Evolutionary conservation across 2,329 filamentous ascomycete genomes (phyloP), one percentile per base, ranked within the genome.

Genomic region (Hypoxylon sp.): DNA sequence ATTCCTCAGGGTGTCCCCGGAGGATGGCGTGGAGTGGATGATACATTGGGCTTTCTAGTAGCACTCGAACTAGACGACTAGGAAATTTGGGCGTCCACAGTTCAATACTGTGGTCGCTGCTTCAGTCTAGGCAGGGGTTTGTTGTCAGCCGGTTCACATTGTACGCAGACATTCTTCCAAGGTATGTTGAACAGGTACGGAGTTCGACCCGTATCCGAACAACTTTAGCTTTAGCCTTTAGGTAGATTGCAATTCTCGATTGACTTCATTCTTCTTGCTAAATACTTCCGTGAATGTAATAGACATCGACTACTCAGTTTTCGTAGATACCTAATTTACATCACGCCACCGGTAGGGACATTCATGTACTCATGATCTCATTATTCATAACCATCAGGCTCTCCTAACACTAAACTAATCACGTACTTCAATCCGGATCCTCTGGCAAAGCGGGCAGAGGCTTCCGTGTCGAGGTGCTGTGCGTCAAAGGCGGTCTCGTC

Each of bases 381-480:
- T 71, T 46, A 64, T 46, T 68, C 61, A 22, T 70, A 56, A n/a
- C 38, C 32, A 49, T 59, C 11, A 61, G 42, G 28, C 33, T 22
- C 4, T 30, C 22, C 38, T n/a, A n/a, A n/a, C n/a, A n/a, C 28
- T 62, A 61, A 22, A 40, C 32, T 11, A 40, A 54, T 28, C 24
- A 61, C 20, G 22, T 57, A 42, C 3, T 26, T 71, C 46, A 73
- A 67, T 71, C 73, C 6, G 76, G 71, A 56, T 75, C 74, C 65
- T 78, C 76, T 3, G 78, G 77, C 18, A 78, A 55, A 44, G 77
- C 76, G 6, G 78, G 77, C 5, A 79, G 61, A 30, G 77, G 76
- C 46, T 79, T 78, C 48, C 73, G 62, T 14, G 61, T 63, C 9
- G 68, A 69, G 6, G 50, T 61, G 16, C 40, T 48, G 40, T 67